These are phyloP conservation scores for Populus tomentosa DNA, from an alignment of 441 rosid species.

Conservation along the genomic window DNA sequence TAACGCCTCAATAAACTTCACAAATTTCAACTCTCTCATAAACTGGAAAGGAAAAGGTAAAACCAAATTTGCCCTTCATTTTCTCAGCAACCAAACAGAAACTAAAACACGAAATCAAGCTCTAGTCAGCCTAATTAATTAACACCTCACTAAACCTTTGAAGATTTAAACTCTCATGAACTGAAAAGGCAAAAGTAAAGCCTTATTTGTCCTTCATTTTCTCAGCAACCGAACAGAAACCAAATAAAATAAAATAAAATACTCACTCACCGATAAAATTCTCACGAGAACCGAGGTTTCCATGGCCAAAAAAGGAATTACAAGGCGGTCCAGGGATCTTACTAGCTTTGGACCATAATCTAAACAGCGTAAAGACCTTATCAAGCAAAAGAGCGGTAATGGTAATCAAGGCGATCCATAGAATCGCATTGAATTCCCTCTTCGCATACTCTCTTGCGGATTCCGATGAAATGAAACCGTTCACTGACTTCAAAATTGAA, in stretches of 20 bases:
- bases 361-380: slow-evolving; percentile 31
- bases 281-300: slow-evolving; percentile 29
- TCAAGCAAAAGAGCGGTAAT: slow-evolving; percentile 30
- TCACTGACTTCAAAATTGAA: not conserved
- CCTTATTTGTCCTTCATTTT: too few species aligned
- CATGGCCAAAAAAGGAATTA: slow-evolving; percentile 43
- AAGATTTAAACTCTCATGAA: slow-evolving; percentile 20
- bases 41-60: not conserved
- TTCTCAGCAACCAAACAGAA: too few species aligned
- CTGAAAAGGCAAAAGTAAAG: slow-evolving; percentile 22
- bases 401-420: slow-evolving; percentile 48
- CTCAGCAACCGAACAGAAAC: too few species aligned
- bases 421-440: slow-evolving; percentile 49
- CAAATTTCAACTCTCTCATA: not conserved
- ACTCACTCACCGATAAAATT: slow-evolving; percentile 40
- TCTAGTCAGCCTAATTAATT: not conserved
- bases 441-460: slow-evolving; percentile 39
- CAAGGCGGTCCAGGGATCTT: slow-evolving; percentile 50
- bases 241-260: too few species aligned
- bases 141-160: not conserved
- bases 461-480: slow-evolving; percentile 8
- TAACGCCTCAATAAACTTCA: not conserved
- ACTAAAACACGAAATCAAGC: not conserved
- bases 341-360: slow-evolving; percentile 37
- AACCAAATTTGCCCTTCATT: not conserved